phyloP scores from a whole-genome alignment of 257 asterid species.

The Handroanthus guayacan region DNA sequence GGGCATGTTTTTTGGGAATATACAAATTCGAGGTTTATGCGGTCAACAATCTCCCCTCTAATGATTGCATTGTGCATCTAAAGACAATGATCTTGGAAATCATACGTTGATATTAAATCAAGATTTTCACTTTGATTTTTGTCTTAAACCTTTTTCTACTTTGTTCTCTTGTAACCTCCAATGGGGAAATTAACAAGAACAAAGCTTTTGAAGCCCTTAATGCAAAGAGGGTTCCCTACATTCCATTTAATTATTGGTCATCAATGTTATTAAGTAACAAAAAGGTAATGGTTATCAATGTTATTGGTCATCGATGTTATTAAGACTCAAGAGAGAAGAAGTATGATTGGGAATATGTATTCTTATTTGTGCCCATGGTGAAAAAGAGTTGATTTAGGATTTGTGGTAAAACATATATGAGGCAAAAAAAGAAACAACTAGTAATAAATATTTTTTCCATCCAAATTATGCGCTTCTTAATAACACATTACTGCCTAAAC shows the following conservation, averaged over 20 bases:
- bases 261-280: background rate
- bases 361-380: too few relatives aligned
- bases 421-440: too few relatives aligned
- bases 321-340: too few relatives aligned
- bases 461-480: too few relatives aligned
- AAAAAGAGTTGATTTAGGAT: too few relatives aligned
- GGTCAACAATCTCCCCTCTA: slow-evolving; percentile 26
- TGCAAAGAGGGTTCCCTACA: background rate
- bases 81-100: slow-evolving; percentile 23
- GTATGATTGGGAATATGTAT: background rate
- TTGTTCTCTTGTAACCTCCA: slow-evolving; percentile 24
- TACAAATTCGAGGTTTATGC: background rate
- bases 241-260: too few relatives aligned
- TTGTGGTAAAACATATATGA: too few relatives aligned
- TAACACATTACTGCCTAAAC: too few relatives aligned
- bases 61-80: slow-evolving; percentile 24
- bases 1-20: background rate
- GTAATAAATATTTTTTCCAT: too few relatives aligned
- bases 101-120: slow-evolving; percentile 9
- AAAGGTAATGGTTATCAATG: background rate
- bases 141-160: background rate
- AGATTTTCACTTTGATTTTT: background rate
- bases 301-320: too few relatives aligned
- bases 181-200: slow-evolving; percentile 11
- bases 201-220: slow-evolving; percentile 25